Evolutionary conservation across 495 filamentous ascomycete genomes (phyloP).

Genomic region (Xylaria flabelliformis): DNA sequence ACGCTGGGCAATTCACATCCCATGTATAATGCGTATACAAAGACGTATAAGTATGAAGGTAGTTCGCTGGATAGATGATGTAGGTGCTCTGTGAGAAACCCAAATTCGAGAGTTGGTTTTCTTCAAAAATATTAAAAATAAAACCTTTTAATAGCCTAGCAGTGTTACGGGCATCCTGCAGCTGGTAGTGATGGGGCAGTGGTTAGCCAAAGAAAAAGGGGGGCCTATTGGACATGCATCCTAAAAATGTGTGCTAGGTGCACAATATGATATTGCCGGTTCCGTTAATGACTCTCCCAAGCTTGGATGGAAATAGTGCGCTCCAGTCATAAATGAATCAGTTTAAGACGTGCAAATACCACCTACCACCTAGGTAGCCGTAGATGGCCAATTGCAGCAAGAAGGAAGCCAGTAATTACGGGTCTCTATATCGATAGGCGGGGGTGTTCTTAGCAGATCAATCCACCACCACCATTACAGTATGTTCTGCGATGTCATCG

Average conservation of each 20-base stretch:
- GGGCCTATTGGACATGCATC: background rate
- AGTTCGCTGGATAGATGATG: background rate
- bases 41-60: background rate
- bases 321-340: slow-evolving; percentile 16
- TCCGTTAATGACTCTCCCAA: slow-evolving; percentile 16
- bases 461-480: background rate
- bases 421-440: background rate
- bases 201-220: slow-evolving; percentile 11
- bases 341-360: background rate
- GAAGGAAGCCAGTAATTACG: background rate
- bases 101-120: background rate
- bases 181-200: slow-evolving; percentile 13
- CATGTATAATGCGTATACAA: background rate
- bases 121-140: background rate
- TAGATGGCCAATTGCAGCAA: background rate
- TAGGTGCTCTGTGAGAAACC: background rate
- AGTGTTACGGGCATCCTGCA: background rate
- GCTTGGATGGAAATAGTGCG: background rate
- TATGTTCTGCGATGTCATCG: background rate
- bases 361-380: background rate
- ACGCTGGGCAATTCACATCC: background rate
- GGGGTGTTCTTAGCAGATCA: background rate
- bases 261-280: background rate
- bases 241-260: background rate
- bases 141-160: background rate